phyloP scores from a whole-genome alignment of 2,329 filamentous ascomycete species.

The Colletotrichum tropicicola region DNA sequence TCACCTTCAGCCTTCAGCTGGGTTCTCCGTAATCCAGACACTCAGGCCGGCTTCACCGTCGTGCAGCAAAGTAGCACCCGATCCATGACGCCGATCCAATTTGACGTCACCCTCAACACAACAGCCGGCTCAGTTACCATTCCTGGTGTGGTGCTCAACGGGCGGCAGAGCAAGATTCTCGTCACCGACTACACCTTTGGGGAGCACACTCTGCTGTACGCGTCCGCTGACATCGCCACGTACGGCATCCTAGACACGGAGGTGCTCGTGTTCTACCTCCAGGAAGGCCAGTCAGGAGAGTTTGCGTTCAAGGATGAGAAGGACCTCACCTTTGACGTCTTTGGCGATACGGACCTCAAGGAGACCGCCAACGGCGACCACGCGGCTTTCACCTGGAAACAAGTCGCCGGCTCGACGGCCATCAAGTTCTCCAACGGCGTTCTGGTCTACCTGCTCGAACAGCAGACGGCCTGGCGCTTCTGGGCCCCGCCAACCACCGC shows the following conservation, averaged over 20 bases:
- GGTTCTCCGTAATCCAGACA: constrained; percentile 60
- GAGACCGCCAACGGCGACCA: constrained; percentile 33
- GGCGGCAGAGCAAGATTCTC: constrained; percentile 74
- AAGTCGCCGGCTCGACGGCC: constrained; percentile 57
- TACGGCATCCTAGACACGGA: constrained; percentile 66
- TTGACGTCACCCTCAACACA: constrained; percentile 57
- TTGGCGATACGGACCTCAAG: constrained; percentile 35
- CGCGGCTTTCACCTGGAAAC: constrained; percentile 54
- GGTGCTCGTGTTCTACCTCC: constrained; percentile 70
- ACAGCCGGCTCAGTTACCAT: constrained; percentile 51
- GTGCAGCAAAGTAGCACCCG: constrained; percentile 55
- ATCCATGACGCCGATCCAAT: constrained; percentile 53
- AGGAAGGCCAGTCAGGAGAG: constrained; percentile 69
- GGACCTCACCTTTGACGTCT: constrained; percentile 46
- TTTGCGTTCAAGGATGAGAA: constrained; percentile 56
- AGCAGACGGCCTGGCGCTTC: constrained; percentile 74
- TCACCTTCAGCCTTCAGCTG: constrained; percentile 55
- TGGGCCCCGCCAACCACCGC: constrained; percentile 65
- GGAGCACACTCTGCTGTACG: constrained; percentile 69
- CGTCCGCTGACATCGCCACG: constrained; percentile 75
- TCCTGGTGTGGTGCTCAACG: constrained; percentile 62
- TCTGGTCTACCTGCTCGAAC: constrained; percentile 67
- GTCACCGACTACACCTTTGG: constrained; percentile 74
- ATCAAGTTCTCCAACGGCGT: constrained; percentile 58
- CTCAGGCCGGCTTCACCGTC: constrained; percentile 58